These are phyloP conservation scores for Asterella californica DNA, from an alignment of 225 moss, liverwort and hornwort species.

Conservation along the genomic window DNA sequence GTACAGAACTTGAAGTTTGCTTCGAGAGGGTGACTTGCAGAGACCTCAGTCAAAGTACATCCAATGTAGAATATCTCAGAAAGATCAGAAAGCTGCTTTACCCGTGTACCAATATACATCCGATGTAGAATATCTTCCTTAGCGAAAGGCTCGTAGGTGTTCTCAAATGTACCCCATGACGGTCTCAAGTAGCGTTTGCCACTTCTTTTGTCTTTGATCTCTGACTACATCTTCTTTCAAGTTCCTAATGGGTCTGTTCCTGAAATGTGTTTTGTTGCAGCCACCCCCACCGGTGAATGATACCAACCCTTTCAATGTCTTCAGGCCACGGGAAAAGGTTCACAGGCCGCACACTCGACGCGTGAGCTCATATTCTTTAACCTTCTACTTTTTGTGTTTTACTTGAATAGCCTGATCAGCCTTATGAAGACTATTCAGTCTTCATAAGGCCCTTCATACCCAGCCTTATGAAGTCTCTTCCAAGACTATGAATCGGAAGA, in stretches of 20 bases:
- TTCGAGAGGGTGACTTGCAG: neutral
- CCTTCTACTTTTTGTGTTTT: neutral
- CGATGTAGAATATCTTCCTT: no score
- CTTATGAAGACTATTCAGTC: no score
- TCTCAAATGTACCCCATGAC: neutral
- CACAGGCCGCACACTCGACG: conserved; percentile 99
- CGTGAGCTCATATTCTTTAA: conserved; percentile 41
- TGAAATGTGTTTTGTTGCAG: conserved; percentile 46
- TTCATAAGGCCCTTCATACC: no score
- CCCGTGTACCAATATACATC: no score
- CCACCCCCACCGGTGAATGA: conserved; percentile 98
- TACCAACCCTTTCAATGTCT: conserved; percentile 98
- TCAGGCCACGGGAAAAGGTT: conserved; percentile 97
- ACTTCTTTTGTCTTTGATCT: neutral
- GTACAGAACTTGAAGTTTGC: neutral
- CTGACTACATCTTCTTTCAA: neutral
- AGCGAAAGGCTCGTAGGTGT: neutral
- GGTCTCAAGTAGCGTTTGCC: neutral
- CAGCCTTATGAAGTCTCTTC: neutral
- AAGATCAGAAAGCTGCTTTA: no score
- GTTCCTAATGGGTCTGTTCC: neutral
- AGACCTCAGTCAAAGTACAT: neutral
- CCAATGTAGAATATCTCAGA: neutral
- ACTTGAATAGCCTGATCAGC: neutral
- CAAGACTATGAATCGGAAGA: neutral